Percentiles rank a stretch among this genome's conserved stretches.
phyloP scores from a whole-genome alignment of 1,284 basidiomycete genomes.

The Microbotryomycetes sp. region DNA sequence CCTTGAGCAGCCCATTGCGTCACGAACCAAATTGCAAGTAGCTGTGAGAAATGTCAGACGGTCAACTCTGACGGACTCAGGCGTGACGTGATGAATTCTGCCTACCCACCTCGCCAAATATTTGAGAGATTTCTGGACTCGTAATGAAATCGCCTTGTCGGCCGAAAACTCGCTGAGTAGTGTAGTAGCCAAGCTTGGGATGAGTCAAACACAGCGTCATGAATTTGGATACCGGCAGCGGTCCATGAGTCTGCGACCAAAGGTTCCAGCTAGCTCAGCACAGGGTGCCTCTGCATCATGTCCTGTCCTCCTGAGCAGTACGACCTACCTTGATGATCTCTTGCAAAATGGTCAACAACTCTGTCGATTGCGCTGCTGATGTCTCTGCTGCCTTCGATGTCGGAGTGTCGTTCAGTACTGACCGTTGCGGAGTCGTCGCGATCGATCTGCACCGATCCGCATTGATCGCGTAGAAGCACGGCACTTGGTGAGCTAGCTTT shows the following conservation, averaged over 20 bases:
- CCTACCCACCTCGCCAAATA: conserved; percentile 82
- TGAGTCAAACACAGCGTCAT: conserved; percentile 83
- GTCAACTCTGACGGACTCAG: conserved; percentile 15
- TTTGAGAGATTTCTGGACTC: conserved; percentile 91
- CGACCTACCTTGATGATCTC: conserved; percentile 32
- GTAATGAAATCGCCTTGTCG: conserved; percentile 88
- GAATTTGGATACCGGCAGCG: conserved; percentile 75
- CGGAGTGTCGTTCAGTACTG: too few relatives aligned
- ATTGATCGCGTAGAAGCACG: too few relatives aligned
- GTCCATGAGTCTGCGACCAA: conserved; percentile 66
- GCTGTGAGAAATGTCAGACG: conserved; percentile 47
- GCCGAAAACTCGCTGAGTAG: conserved; percentile 70
- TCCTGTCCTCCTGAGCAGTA: too few relatives aligned
- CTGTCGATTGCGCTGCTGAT: too few relatives aligned
- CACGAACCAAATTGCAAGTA: conserved; percentile 78
- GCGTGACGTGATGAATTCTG: conserved; percentile 42
- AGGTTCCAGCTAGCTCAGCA: neutral
- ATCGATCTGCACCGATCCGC: too few relatives aligned
- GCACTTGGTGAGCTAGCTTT: too few relatives aligned
- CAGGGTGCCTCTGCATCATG: too few relatives aligned
- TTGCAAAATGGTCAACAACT: conserved; percentile 24
- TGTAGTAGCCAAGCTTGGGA: conserved; percentile 84
- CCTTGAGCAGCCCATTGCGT: conserved; percentile 66
- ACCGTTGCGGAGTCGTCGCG: too few relatives aligned
- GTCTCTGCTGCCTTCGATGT: too few relatives aligned